Percentiles rank a stretch among this genome's conserved stretches.
phyloP scores from a whole-genome alignment of 2,329 filamentous ascomycete species.

The Ramularia collo-cygni region DNA sequence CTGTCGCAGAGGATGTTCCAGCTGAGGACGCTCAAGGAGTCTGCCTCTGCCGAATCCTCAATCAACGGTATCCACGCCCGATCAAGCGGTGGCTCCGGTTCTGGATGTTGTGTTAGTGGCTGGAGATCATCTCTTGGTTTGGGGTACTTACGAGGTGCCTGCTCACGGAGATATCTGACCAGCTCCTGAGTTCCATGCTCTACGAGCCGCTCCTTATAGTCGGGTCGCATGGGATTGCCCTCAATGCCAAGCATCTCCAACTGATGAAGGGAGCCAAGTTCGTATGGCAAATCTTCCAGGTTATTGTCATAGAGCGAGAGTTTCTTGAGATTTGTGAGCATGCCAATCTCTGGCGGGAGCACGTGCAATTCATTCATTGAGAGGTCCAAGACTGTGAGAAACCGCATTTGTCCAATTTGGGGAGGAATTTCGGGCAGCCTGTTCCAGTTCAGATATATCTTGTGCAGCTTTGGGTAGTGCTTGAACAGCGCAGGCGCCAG shows the following conservation, averaged over 20 bases:
- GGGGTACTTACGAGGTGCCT: conserved; percentile 64
- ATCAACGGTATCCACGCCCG: conserved; percentile 72
- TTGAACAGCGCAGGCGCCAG: conserved; percentile 73
- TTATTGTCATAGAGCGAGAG: conserved; percentile 87
- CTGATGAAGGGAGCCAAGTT: conserved; percentile 82
- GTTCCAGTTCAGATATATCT: conserved; percentile 91
- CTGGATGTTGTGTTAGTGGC: conserved; percentile 39
- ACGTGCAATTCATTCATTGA: conserved; percentile 80
- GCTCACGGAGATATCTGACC: conserved; percentile 75
- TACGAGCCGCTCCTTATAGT: conserved; percentile 73
- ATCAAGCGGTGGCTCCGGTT: conserved; percentile 67
- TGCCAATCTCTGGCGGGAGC: conserved; percentile 85
- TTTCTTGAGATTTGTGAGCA: conserved; percentile 87
- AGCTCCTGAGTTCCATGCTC: conserved; percentile 82
- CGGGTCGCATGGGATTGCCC: conserved; percentile 71
- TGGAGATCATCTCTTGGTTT: neutral
- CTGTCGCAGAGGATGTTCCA: conserved; percentile 97
- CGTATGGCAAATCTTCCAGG: conserved; percentile 71
- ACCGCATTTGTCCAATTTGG: conserved; percentile 73
- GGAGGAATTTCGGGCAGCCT: conserved; percentile 74
- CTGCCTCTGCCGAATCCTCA: conserved; percentile 43
- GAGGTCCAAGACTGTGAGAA: conserved; percentile 74
- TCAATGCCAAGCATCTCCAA: conserved; percentile 86
- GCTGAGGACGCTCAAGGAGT: conserved; percentile 78
- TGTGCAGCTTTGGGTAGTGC: conserved; percentile 76